Percentiles rank a stretch among this genome's conserved stretches.
phyloP scores from a whole-genome alignment of 2,329 filamentous ascomycete genomes.

The Coniochaeta hoffmannii region DNA sequence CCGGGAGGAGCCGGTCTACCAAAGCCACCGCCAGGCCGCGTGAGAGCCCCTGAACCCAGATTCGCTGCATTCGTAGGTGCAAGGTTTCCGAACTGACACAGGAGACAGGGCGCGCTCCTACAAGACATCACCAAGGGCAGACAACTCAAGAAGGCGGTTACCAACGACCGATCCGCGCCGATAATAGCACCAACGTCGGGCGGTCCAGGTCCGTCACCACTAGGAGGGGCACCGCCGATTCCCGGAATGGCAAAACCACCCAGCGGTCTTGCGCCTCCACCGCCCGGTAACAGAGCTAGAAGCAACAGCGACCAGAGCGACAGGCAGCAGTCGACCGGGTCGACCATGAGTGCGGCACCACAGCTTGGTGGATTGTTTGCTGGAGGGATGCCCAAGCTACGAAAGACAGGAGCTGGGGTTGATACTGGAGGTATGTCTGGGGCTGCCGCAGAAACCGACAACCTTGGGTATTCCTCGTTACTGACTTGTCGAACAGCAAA shows the following conservation, averaged over 20 bases:
- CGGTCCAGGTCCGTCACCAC: constrained; percentile 50
- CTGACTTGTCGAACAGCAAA: constrained; percentile 39
- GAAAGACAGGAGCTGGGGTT: constrained; percentile 75
- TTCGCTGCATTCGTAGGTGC: not conserved
- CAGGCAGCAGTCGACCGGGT: constrained; percentile 32
- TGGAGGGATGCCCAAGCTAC: constrained; percentile 90
- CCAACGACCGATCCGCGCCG: constrained; percentile 89
- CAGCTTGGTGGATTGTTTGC: constrained; percentile 86
- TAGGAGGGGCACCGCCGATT: constrained; percentile 76
- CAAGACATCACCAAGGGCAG: constrained; percentile 80
- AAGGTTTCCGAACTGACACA: constrained; percentile 14
- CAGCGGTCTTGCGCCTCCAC: constrained; percentile 62
- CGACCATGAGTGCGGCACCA: constrained; percentile 54
- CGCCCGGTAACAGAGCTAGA: constrained; percentile 62
- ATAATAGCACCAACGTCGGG: constrained; percentile 50
- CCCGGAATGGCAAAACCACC: constrained; percentile 55
- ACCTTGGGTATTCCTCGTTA: not conserved
- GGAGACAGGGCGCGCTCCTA: constrained; percentile 70
- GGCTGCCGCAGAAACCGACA: not conserved
- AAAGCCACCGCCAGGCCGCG: constrained; percentile 39
- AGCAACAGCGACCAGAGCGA: constrained; percentile 75
- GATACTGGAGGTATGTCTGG: constrained; percentile 56
- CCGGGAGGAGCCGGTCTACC: constrained; percentile 38
- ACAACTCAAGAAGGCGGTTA: constrained; percentile 74
- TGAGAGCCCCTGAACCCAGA: not conserved